Evolutionary conservation across 1,284 basidiomycete genomes (phyloP).

Genomic region (Cutaneotrichosporon spelunceum): DNA sequence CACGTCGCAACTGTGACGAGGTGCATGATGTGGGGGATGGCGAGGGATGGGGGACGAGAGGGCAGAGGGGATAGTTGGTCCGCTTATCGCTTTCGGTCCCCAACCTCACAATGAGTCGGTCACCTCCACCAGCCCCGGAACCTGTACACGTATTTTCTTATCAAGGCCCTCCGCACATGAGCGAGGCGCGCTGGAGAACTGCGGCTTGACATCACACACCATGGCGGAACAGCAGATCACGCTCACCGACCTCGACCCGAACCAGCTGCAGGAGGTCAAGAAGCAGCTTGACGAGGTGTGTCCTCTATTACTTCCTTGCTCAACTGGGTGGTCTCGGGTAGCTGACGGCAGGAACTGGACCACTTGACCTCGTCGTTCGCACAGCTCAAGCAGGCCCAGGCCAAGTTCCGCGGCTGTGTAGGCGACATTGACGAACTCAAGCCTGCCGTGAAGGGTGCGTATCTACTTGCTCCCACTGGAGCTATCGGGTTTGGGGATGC

Average conservation of each 20-base stretch:
- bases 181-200: background rate
- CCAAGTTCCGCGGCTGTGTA: slow-evolving; percentile 84
- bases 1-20: slow-evolving; percentile 75
- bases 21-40: slow-evolving; percentile 17
- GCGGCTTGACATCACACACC: slow-evolving; percentile 10
- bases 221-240: slow-evolving; percentile 66
- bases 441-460: slow-evolving; percentile 66
- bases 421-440: slow-evolving; percentile 75
- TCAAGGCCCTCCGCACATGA: background rate
- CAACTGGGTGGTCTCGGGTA: background rate
- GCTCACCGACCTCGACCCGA: slow-evolving; percentile 71
- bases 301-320: background rate
- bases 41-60: background rate
- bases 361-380: slow-evolving; percentile 89
- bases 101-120: background rate
- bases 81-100: background rate
- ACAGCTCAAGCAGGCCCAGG: slow-evolving; percentile 87
- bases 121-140: background rate
- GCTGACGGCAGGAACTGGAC: slow-evolving; percentile 70
- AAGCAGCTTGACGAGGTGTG: slow-evolving; percentile 82
- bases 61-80: background rate
- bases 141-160: background rate
- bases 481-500: background rate
- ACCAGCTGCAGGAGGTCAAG: slow-evolving; percentile 78
- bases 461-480: background rate